These are phyloP conservation scores for Leccinum uliginosum DNA, from an alignment of 768 basidiomycete genomes.

Conservation along the genomic window DNA sequence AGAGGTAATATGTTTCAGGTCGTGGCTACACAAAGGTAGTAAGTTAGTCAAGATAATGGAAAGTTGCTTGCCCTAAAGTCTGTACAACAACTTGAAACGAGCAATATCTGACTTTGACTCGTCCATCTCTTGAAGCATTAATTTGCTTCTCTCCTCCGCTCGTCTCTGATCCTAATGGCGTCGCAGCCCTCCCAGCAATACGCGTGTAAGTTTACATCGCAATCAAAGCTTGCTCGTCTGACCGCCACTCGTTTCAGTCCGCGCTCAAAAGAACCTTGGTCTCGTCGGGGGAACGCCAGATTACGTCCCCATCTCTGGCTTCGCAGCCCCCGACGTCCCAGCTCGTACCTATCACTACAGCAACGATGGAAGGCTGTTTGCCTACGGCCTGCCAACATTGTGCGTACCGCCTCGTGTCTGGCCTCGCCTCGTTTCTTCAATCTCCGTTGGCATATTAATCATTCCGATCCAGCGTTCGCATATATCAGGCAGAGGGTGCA, in stretches of 20 bases:
- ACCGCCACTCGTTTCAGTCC: conserved; percentile 41
- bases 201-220: conserved; percentile 56
- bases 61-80: conserved; percentile 21
- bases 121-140: conserved; percentile 65
- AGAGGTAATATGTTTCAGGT: no score
- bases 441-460: conserved; percentile 11
- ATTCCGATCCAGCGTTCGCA: conserved; percentile 52
- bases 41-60: no score
- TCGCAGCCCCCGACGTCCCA: conserved; percentile 62
- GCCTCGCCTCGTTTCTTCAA: conserved; percentile 4
- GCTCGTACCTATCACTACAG: conserved; percentile 80
- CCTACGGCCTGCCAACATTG: conserved; percentile 74
- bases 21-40: no score
- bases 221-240: conserved; percentile 11
- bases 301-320: conserved; percentile 62
- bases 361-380: conserved; percentile 81
- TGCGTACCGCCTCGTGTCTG: conserved; percentile 38
- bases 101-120: conserved; percentile 22
- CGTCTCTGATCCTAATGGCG: conserved; percentile 45
- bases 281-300: conserved; percentile 79
- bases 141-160: conserved; percentile 59
- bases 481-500: conserved; percentile 71
- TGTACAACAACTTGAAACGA: not conserved
- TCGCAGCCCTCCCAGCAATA: conserved; percentile 78
- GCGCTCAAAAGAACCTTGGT: conserved; percentile 91